These are phyloP conservation scores for Tirmania nivea DNA, from an alignment of 495 filamentous ascomycete species.

Conservation along the genomic window DNA sequence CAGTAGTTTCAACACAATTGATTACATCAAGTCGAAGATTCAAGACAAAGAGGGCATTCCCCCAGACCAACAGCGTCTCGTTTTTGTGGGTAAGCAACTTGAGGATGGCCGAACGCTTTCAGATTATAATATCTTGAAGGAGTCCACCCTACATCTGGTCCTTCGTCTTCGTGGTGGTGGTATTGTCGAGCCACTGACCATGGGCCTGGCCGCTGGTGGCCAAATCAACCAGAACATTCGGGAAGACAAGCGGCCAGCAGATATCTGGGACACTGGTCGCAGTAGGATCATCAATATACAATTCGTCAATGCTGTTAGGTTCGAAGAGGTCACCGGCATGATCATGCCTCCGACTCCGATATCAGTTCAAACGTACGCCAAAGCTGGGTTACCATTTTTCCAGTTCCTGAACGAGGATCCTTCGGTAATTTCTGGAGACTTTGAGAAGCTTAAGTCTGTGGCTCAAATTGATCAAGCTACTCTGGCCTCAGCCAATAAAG, in stretches of 20 bases:
- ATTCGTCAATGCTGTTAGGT: constrained; percentile 21
- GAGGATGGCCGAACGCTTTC: constrained; percentile 32
- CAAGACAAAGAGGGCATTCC: constrained; percentile 12
- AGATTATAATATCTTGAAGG: constrained; percentile 77
- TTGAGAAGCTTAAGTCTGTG: no score
- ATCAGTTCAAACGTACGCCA: constrained; percentile 19
- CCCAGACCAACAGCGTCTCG: not conserved
- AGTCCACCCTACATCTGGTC: constrained; percentile 58
- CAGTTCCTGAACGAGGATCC: constrained; percentile 15
- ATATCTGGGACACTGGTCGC: constrained; percentile 19
- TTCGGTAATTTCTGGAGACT: not conserved
- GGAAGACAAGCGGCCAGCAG: constrained; percentile 6
- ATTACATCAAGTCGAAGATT: constrained; percentile 15
- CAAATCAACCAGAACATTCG: constrained; percentile 20
- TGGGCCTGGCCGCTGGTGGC: constrained; percentile 23
- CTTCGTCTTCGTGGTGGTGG: constrained; percentile 53
- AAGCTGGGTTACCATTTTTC: constrained; percentile 21
- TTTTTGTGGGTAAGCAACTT: constrained; percentile 12
- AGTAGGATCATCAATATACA: constrained; percentile 25
- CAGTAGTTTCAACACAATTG: constrained; percentile 3
- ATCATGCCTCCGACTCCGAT: constrained; percentile 21
- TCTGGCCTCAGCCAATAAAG: no score
- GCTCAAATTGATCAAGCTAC: no score
- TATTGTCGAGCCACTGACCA: not conserved
- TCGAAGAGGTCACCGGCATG: constrained; percentile 21